A percentile compares a stretch with the other conserved stretches of the same genome.
These are phyloP conservation scores for Kodamaea kaohsiungensis DNA, from an alignment of 805 yeast genomes.

Conservation along the genomic window DNA sequence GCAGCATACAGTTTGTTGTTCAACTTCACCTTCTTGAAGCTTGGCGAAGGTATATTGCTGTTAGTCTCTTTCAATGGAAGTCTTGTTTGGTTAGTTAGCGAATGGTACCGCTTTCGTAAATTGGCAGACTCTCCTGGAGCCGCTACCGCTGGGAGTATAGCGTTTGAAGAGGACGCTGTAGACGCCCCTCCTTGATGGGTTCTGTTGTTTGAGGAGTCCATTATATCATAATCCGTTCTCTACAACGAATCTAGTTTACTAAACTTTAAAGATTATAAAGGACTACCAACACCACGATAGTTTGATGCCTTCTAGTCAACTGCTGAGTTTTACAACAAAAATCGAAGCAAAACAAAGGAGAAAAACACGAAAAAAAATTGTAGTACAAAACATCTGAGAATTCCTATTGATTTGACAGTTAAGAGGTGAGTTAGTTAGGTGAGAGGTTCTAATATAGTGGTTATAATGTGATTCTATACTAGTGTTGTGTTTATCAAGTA, in stretches of 20 bases:
- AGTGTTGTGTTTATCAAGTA: no score
- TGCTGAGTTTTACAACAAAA: neutral
- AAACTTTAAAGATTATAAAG: neutral
- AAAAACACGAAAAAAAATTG: constrained; percentile 1
- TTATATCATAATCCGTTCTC: neutral
- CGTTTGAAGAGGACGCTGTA: constrained; percentile 3
- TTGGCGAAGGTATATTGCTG: constrained; percentile 41
- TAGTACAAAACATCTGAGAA: neutral
- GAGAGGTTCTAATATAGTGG: no score
- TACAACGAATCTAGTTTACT: neutral
- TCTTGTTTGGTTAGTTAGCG: constrained; percentile 16
- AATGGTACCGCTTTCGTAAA: constrained; percentile 13
- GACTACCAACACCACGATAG: neutral
- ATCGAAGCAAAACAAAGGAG: constrained; percentile 3
- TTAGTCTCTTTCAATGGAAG: constrained; percentile 43
- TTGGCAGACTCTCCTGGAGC: constrained; percentile 2
- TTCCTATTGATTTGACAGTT: neutral
- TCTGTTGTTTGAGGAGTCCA: constrained; percentile 10
- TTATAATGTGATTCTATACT: no score
- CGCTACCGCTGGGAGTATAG: neutral
- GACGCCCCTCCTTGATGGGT: constrained; percentile 5
- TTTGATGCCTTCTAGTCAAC: neutral
- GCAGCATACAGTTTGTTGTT: constrained; percentile 8
- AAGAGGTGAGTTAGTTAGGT: neutral
- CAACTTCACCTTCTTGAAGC: constrained; percentile 31